These are phyloP conservation scores for Phlebopus sp. DNA, from an alignment of 1,284 basidiomycete genomes.

Conservation along the genomic window DNA sequence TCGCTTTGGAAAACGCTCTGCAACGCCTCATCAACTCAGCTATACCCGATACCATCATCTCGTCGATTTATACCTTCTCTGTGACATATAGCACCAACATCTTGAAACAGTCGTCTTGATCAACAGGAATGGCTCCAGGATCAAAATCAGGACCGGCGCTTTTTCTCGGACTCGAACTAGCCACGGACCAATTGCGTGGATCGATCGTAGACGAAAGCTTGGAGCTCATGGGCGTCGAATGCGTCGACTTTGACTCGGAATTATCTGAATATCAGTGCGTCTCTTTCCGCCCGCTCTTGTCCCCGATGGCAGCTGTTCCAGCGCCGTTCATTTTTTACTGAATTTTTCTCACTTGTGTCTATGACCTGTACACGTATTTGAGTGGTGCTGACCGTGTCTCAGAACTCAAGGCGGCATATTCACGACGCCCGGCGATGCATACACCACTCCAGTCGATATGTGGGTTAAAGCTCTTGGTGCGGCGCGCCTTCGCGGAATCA, in stretches of 20 bases:
- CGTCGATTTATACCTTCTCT: slow-evolving; percentile 17
- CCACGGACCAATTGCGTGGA: slow-evolving; percentile 75
- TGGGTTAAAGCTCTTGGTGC: slow-evolving; percentile 80
- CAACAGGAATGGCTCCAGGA: slow-evolving; percentile 43
- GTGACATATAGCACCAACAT: slow-evolving; percentile 7
- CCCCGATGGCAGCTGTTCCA: slow-evolving; percentile 5
- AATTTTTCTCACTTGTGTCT: slow-evolving; percentile 5
- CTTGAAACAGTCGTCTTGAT: slow-evolving; percentile 5
- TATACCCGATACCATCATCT: slow-evolving; percentile 32
- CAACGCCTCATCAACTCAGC: slow-evolving; percentile 12
- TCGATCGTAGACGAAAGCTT: slow-evolving; percentile 77
- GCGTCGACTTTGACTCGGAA: slow-evolving; percentile 77
- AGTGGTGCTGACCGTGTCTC: slow-evolving; percentile 17
- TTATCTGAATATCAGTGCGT: slow-evolving; percentile 77
- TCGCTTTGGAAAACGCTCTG: slow-evolving; percentile 5
- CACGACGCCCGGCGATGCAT: slow-evolving; percentile 78
- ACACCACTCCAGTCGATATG: slow-evolving; percentile 82
- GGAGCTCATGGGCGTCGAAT: slow-evolving; percentile 74
- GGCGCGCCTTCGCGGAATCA: slow-evolving; percentile 40
- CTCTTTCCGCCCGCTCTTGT: slow-evolving; percentile 8
- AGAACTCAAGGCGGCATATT: slow-evolving; percentile 84
- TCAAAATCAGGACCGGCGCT: slow-evolving; percentile 56
- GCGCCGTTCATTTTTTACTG: slow-evolving; percentile 5
- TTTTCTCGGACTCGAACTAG: slow-evolving; percentile 77
- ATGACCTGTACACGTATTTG: slow-evolving; percentile 5